phyloP scores from a whole-genome alignment of 257 asterid genomes.

The Solanum sejunctum region DNA sequence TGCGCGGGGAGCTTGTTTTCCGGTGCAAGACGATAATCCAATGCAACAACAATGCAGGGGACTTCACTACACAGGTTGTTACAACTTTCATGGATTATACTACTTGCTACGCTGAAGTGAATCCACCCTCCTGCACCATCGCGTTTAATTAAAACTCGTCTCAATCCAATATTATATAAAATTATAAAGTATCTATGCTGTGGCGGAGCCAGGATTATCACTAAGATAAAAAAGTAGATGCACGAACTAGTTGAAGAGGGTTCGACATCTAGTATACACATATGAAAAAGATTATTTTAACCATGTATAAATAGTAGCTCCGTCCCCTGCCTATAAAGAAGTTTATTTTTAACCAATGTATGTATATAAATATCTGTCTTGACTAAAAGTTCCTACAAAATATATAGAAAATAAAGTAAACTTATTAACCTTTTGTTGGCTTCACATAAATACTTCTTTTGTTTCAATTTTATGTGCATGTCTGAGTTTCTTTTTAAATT shows the following conservation, averaged over 20 bases:
- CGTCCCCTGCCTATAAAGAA: too few species aligned
- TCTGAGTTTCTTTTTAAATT: neutral
- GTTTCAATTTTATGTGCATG: neutral
- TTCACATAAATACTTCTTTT: neutral
- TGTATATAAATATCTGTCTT: neutral
- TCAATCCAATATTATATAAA: neutral
- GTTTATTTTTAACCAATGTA: too few species aligned
- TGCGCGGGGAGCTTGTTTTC: conserved; percentile 78
- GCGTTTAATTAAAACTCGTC: neutral
- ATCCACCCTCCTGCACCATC: conserved; percentile 31
- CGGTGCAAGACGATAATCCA: conserved; percentile 72
- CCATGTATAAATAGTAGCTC: too few species aligned
- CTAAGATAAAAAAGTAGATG: too few species aligned
- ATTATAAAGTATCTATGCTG: too few species aligned
- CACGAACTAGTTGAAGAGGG: too few species aligned
- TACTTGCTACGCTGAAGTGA: conserved; percentile 21
- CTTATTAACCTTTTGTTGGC: too few species aligned
- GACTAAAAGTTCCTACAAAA: neutral
- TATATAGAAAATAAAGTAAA: neutral
- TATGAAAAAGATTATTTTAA: too few species aligned
- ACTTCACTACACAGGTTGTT: conserved; percentile 37
- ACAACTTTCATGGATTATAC: conserved; percentile 37
- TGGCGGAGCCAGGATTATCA: too few species aligned
- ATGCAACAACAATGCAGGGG: conserved; percentile 50
- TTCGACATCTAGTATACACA: too few species aligned